A percentile compares a stretch with the other conserved stretches of the same genome.
Evolutionary conservation across 2,329 filamentous ascomycete genomes (phyloP).

Genomic region (Trichoderma semiorbis): DNA sequence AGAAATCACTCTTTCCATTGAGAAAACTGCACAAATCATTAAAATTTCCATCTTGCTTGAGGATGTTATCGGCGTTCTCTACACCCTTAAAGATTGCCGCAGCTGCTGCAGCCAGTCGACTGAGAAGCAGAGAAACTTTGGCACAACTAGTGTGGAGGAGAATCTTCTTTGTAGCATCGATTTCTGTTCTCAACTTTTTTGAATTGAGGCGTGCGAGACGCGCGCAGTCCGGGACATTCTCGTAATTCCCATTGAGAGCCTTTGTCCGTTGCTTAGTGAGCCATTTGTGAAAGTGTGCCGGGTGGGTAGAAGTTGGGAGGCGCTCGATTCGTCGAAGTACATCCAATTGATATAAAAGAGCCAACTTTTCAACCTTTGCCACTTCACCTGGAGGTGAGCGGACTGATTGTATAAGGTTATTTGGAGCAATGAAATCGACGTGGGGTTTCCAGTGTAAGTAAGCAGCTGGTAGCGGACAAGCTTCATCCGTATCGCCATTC

Average conservation of each 20-base stretch:
- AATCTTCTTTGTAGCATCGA: neutral
- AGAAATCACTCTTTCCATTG: neutral
- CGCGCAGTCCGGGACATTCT: neutral
- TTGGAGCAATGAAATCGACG: neutral
- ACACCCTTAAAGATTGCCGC: neutral
- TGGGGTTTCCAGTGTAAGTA: conserved; percentile 4
- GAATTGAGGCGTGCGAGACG: neutral
- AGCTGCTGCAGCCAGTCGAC: neutral
- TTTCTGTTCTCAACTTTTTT: neutral
- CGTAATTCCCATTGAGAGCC: neutral
- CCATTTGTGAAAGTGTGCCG: conserved; percentile 9
- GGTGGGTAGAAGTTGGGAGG: neutral
- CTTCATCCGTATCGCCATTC: neutral
- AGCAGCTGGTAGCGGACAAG: neutral
- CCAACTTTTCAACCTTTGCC: neutral
- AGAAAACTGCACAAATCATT: neutral
- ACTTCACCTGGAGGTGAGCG: neutral
- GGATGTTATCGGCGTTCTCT: neutral
- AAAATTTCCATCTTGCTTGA: neutral
- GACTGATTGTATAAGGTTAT: neutral
- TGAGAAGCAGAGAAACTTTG: neutral
- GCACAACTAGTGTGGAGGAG: neutral
- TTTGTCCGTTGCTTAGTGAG: neutral
- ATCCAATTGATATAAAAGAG: neutral
- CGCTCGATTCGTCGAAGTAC: neutral